These are phyloP conservation scores for Emergomyces africanus DNA, from an alignment of 2,329 filamentous ascomycete genomes.

Conservation along the genomic window DNA sequence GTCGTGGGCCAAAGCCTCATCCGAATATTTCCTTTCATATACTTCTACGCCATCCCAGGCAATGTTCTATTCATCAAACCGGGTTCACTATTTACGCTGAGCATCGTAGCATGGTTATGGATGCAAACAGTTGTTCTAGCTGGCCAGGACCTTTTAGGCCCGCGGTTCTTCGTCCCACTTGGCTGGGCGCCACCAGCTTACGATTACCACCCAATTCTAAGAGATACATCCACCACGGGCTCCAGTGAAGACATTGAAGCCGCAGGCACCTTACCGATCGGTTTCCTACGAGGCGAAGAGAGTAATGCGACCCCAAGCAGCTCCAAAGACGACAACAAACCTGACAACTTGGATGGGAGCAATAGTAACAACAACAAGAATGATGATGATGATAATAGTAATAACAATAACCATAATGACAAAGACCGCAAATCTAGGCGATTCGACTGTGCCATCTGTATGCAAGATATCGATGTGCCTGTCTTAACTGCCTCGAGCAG, in stretches of 20 bases:
- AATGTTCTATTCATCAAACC: constrained; percentile 71
- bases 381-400: constrained; percentile 15
- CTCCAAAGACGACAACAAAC: neutral
- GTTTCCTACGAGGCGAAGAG: constrained; percentile 44
- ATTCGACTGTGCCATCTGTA: constrained; percentile 92
- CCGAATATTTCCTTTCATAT: constrained; percentile 66
- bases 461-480: constrained; percentile 80
- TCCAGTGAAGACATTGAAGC: constrained; percentile 65
- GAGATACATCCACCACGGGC: constrained; percentile 28
- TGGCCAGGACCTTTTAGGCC: constrained; percentile 73
- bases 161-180: constrained; percentile 69
- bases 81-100: constrained; percentile 51
- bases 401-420: constrained; percentile 27
- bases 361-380: constrained; percentile 21
- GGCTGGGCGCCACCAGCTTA: constrained; percentile 56
- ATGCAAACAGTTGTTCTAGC: constrained; percentile 66
- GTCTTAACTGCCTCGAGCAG: constrained; percentile 48
- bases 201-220: constrained; percentile 86
- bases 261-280: constrained; percentile 63
- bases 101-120: constrained; percentile 71
- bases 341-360: constrained; percentile 10
- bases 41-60: constrained; percentile 65
- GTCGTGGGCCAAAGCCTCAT: constrained; percentile 70
- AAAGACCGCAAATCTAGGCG: constrained; percentile 40
- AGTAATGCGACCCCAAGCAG: constrained; percentile 22